phyloP scores from a whole-genome alignment of 768 basidiomycete species.

The Asterophora lycoperdoides region DNA sequence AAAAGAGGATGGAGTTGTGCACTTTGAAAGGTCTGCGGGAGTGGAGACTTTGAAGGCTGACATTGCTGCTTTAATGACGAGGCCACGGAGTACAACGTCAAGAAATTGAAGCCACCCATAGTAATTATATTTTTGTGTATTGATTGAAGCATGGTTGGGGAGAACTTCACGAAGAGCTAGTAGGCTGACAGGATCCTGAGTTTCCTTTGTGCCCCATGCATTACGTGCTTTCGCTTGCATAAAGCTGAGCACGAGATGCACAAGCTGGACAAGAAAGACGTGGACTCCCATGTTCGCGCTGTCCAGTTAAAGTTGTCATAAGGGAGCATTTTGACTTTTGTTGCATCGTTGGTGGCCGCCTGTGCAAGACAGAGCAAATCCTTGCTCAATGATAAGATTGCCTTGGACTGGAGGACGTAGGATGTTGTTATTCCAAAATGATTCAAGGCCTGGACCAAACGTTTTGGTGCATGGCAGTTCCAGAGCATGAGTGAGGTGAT shows the following conservation, averaged over 20 bases:
- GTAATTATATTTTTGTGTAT: too few relatives aligned
- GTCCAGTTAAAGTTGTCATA: slow-evolving; percentile 25
- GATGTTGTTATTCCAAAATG: slow-evolving; percentile 14
- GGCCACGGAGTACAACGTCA: background rate
- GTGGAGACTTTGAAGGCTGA: background rate
- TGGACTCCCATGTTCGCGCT: slow-evolving; percentile 11
- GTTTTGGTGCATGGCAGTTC: slow-evolving; percentile 13
- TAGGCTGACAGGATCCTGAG: background rate
- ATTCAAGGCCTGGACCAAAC: slow-evolving; percentile 14
- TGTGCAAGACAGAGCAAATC: background rate
- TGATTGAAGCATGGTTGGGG: slow-evolving; percentile 16
- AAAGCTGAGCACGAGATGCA: slow-evolving; percentile 15
- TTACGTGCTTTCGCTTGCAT: slow-evolving; percentile 2
- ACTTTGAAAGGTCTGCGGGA: background rate
- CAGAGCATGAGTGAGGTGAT: too few relatives aligned
- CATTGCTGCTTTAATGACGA: background rate
- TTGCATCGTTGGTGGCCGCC: slow-evolving; percentile 12
- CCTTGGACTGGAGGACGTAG: slow-evolving; percentile 6
- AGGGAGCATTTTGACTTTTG: slow-evolving; percentile 17
- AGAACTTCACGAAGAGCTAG: slow-evolving; percentile 1
- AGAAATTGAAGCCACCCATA: background rate
- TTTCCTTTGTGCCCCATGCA: background rate
- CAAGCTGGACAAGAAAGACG: slow-evolving; percentile 13
- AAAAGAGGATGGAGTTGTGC: background rate
- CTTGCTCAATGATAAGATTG: slow-evolving; percentile 7